Conservation (phyloP, 768 basidiomycete genomes). For the Suillus subalutaceus region DNA sequence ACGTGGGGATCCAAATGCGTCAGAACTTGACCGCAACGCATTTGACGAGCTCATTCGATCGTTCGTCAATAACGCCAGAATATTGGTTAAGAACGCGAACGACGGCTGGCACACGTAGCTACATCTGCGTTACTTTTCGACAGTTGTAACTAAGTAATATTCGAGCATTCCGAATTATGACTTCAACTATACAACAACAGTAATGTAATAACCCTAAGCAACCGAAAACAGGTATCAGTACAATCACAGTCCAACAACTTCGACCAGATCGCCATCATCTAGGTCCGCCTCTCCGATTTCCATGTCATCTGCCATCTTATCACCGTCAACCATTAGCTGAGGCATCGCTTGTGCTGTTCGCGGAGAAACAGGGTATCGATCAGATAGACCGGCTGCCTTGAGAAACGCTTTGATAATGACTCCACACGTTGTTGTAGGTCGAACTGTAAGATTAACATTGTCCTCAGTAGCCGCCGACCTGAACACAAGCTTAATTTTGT, state of each 20-base stretch:
- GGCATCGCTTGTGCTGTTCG: slow-evolving; percentile 27
- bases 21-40: slow-evolving; percentile 67
- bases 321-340: slow-evolving; percentile 67
- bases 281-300: slow-evolving; percentile 70
- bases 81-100: slow-evolving; percentile 77
- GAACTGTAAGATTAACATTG: slow-evolving; percentile 67
- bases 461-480: slow-evolving; percentile 55
- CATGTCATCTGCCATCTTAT: slow-evolving; percentile 59
- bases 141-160: background rate
- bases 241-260: slow-evolving; percentile 61
- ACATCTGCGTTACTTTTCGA: background rate
- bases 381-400: slow-evolving; percentile 63
- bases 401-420: slow-evolving; percentile 77
- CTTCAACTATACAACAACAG: background rate
- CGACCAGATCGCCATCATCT: slow-evolving; percentile 81
- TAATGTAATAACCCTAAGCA: background rate
- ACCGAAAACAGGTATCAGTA: background rate
- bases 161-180: background rate
- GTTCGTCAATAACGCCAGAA: slow-evolving; percentile 91
- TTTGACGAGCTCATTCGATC: slow-evolving; percentile 93
- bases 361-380: slow-evolving; percentile 45
- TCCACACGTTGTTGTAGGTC: slow-evolving; percentile 74
- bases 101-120: slow-evolving; percentile 44
- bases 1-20: slow-evolving; percentile 59
- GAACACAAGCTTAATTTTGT: slow-evolving; percentile 66